Conservation (phyloP, 768 basidiomycete genomes). For the Suillus decipiens region DNA sequence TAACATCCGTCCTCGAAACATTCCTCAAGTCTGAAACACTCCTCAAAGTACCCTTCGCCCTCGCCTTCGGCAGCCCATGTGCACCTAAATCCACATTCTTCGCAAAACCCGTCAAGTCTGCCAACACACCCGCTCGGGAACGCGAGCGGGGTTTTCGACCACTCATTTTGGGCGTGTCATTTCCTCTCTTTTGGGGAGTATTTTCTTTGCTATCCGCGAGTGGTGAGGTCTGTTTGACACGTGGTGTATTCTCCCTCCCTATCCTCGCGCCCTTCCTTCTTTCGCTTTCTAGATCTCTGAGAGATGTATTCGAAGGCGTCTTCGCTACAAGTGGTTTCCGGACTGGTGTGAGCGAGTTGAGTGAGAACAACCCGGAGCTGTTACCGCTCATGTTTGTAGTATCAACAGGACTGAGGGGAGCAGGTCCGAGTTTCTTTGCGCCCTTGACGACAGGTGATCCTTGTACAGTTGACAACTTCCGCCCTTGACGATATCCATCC, state of each 20-base stretch:
- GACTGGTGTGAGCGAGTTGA: constrained; percentile 25
- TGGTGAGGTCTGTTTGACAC: constrained; percentile 12
- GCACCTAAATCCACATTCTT: constrained; percentile 33
- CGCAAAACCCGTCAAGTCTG: constrained; percentile 41
- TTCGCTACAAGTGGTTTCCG: constrained; percentile 26
- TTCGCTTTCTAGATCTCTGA: background rate
- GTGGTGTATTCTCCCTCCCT: constrained; percentile 9
- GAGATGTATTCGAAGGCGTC: constrained; percentile 15
- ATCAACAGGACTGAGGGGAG: background rate
- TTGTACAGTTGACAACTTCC: constrained; percentile 33
- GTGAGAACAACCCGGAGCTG: constrained; percentile 15
- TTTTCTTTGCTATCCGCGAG: constrained; percentile 1
- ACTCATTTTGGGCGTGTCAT: constrained; percentile 21
- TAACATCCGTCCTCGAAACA: constrained; percentile 18
- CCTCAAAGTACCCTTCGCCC: constrained; percentile 33
- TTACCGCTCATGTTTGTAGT: constrained; percentile 19
- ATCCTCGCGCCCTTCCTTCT: background rate
- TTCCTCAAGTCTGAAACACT: constrained; percentile 40
- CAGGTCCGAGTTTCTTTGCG: background rate
- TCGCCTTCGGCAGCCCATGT: constrained; percentile 24
- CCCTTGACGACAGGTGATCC: constrained; percentile 28
- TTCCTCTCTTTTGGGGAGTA: constrained; percentile 31
- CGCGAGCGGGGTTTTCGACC: constrained; percentile 31
- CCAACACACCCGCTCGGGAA: constrained; percentile 35
- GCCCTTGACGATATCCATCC: constrained; percentile 13